Evolutionary conservation across 2,329 filamentous ascomycete genomes (phyloP).

Genomic region (Paracamarosporium sp.): DNA sequence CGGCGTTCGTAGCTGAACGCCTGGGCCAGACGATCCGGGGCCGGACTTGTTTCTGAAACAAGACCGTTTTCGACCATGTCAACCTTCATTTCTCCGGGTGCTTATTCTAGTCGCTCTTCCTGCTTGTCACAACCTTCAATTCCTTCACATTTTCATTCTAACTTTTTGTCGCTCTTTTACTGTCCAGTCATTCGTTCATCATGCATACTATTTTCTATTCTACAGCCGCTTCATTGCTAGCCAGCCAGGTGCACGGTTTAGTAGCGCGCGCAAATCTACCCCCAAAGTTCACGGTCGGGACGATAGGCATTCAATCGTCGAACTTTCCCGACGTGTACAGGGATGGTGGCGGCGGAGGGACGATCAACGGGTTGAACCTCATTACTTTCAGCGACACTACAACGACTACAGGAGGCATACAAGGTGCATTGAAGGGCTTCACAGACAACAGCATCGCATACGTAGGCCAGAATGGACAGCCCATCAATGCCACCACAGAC

Average conservation of each 20-base stretch:
- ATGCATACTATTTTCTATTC: not conserved
- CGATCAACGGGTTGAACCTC: not conserved
- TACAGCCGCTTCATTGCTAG: not conserved
- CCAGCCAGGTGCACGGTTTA: not conserved
- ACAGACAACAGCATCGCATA: not conserved
- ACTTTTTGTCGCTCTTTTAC: not conserved
- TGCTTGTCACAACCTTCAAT: not conserved
- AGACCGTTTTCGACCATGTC: not conserved
- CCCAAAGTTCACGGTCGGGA: not conserved
- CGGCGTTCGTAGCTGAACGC: not conserved
- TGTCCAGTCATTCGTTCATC: not conserved
- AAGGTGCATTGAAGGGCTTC: not conserved
- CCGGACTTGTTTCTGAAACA: not conserved
- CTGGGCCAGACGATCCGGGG: not conserved
- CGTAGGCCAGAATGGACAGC: not conserved
- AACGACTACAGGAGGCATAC: not conserved
- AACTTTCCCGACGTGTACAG: not conserved
- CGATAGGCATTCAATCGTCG: not conserved
- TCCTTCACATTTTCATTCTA: not conserved
- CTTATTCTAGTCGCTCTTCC: not conserved
- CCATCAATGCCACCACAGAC: not conserved
- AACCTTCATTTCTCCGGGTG: not conserved
- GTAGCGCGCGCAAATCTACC: not conserved
- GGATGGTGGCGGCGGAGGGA: not conserved
- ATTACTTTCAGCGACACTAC: not conserved